Conservation (phyloP, 2,329 filamentous ascomycete genomes). For the Keithomyces neogunnii region DNA sequence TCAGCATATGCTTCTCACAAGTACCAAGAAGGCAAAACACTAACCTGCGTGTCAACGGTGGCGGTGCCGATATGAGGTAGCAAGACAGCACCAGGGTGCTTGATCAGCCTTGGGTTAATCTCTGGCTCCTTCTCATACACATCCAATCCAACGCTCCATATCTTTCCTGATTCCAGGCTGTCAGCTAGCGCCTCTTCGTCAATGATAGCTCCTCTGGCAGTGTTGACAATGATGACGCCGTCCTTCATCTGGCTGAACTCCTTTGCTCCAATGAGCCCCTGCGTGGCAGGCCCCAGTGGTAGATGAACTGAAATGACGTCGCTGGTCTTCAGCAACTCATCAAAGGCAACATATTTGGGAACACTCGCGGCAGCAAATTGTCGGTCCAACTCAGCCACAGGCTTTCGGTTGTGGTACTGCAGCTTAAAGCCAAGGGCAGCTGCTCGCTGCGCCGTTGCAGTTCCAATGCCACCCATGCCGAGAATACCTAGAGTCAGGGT, state of each 20-base stretch:
- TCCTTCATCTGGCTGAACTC: conserved; percentile 46
- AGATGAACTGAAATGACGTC: conserved; percentile 48
- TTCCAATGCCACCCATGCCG: conserved; percentile 52
- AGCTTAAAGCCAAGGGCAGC: conserved; percentile 47
- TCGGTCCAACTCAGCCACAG: conserved; percentile 31
- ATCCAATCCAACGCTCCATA: conserved; percentile 46
- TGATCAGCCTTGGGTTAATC: conserved; percentile 50
- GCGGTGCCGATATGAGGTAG: conserved; percentile 62
- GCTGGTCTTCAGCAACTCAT: conserved; percentile 41
- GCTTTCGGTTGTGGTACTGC: conserved; percentile 47
- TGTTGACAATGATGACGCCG: conserved; percentile 50
- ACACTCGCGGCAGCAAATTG: conserved; percentile 18
- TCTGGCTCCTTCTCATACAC: conserved; percentile 51
- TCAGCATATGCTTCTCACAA: neutral
- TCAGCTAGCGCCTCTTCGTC: conserved; percentile 47
- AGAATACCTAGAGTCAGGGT: conserved; percentile 54
- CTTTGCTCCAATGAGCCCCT: conserved; percentile 40
- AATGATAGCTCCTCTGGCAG: conserved; percentile 46
- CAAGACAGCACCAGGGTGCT: conserved; percentile 51
- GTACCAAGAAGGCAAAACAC: neutral
- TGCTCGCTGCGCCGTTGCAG: conserved; percentile 37
- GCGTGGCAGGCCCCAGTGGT: conserved; percentile 40
- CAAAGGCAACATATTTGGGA: conserved; percentile 39
- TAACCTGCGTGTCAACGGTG: conserved; percentile 39
- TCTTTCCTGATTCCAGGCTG: conserved; percentile 43